Evolutionary conservation across 306 rosid genomes (phyloP), one percentile per base, ranked within the genome.

Genomic region (Malus sieversii): DNA sequence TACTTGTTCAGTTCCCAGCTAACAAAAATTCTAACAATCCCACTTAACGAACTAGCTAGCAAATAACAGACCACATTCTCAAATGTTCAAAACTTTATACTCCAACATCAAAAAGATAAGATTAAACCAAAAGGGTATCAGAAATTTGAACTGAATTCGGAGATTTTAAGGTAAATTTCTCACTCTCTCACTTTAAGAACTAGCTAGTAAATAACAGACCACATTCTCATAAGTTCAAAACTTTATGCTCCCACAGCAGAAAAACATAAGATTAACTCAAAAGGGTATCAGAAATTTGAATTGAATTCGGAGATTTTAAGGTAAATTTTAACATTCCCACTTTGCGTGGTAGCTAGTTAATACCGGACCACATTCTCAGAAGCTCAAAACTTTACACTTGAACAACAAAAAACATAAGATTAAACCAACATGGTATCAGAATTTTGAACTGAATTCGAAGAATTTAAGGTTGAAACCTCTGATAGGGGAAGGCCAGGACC

Each of bases 401-500:
- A 10, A 59, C 6, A 6, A 30, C 23, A 14, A 23, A 73, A 48
- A 42, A 42, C 58, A 73, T 60, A 15, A 40, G 5, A 72, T 10
- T 6, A 72, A 58, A 57, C 76, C 59, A 18, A 42, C 44, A 42
- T 69, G 70, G 77, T 19, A 61, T 18, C 10, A n/a, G 9, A 74
- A 19, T 18, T 60, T 61, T 29, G 69, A 74, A 19, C 11, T 74
- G 59, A 61, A 74, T 42, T 2, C 30, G 10, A 2, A 74, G 69
- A 18, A 25, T n/a, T 13, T 45, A 35, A 45, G 18, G 16, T 44
- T n/a, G 25, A 42, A 69, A 94, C 98, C 98, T 86, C 83, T 85
- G 79, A 92, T 76, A 29, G 97, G 97, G 74, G 97, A 59, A 70
- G 99, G 90, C 97, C 97, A 95, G 60, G 97, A 86, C 60, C 99